Evolutionary conservation across 805 yeast genomes (phyloP), one percentile per base, ranked within the genome.

Genomic region (Teunomyces lycoperdinae): DNA sequence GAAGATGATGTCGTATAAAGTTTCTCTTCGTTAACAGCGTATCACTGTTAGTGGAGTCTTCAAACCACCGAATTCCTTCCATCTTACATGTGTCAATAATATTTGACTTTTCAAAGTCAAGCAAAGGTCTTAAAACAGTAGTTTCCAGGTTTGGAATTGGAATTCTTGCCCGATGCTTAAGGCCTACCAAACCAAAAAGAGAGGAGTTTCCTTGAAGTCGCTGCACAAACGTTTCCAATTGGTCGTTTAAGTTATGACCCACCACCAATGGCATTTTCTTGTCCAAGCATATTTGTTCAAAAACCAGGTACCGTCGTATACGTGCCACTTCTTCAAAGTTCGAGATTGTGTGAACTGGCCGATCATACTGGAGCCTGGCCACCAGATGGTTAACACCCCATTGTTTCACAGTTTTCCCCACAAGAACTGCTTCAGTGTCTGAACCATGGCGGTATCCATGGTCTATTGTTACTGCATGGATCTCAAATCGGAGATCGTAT

Each of bases 181-280:
- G 82, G 0, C 89, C 86, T 1, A 73, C 69, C 7, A 85, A 67
- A 0, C 95, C 95, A 61, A 74, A 68, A 4, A 73, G 43, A 9
- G 75, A 66, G 2, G 74, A 68, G 44, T 65, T 64, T 46, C 58
- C 62, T 43, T 57, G 61, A 17, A 85, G 66, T 31, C 95, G 62
- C 58, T 83, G 73, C 17, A 84, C 50, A 51, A 77, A 83, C 0
- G 92, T 85, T 57, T 88, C 96, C 10, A 84, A 46, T 56, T 85
- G 89, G 60, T 88, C 96, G 57, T 87, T 81, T 42, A 70, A 57
- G 54, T 82, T 87, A 56, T 88, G 96, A 0, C 86, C 96, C 35
- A 83, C 66, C 17, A 82, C 61, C 4, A 87, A 48, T n/a, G 71
- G 55, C 0, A 59, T 32, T 3, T 76, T 65, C 0, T 56, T 60